A percentile compares a stretch with the other conserved stretches of the same genome.
Evolutionary conservation across 805 yeast species (phyloP).

Genomic region (Wickerhamiella sorbophila): DNA sequence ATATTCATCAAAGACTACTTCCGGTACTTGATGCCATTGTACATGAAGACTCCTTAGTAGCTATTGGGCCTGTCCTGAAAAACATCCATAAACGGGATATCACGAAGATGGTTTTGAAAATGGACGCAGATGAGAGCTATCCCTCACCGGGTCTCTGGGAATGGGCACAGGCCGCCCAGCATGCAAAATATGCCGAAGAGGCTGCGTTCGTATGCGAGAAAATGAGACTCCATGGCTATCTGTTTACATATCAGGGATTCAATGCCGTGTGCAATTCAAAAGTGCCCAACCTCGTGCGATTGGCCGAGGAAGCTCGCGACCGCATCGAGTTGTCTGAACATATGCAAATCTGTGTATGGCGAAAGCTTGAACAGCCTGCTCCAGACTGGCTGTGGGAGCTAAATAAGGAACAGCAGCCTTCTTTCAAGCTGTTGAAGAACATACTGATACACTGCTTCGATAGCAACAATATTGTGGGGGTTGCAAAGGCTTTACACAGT

Average conservation of each 20-base stretch:
- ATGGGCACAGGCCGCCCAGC: neutral
- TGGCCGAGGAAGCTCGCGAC: neutral
- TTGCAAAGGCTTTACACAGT: neutral
- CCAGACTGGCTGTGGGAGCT: neutral
- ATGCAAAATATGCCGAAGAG: neutral
- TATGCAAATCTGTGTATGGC: neutral
- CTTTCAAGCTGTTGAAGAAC: neutral
- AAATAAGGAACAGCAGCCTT: neutral
- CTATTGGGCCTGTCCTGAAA: neutral
- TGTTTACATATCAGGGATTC: neutral
- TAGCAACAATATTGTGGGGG: neutral
- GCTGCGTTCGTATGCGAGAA: neutral
- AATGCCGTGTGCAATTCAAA: neutral
- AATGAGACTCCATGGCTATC: neutral
- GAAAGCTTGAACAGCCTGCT: neutral
- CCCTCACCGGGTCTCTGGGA: neutral
- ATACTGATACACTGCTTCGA: neutral
- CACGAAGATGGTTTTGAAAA: neutral
- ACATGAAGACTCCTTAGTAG: neutral
- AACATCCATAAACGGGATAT: neutral
- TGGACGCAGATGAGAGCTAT: neutral
- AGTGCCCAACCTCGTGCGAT: neutral
- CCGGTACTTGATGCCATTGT: neutral
- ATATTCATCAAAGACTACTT: neutral
- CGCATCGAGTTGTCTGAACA: neutral